phyloP scores from a whole-genome alignment of 164 flowering plant species.

The Liquidambar formosana region DNA sequence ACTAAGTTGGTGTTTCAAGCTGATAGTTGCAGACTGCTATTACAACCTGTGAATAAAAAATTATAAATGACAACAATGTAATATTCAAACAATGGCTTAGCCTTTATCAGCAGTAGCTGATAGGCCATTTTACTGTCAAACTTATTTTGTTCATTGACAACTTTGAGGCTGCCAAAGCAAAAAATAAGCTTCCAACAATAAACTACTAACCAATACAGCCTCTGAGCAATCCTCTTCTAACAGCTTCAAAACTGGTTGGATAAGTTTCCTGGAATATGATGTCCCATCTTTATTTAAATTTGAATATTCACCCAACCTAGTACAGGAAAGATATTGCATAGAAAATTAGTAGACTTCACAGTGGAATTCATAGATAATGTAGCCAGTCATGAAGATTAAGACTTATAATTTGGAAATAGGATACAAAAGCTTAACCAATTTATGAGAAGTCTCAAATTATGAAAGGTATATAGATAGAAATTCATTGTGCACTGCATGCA shows the following conservation, averaged over 20 bases:
- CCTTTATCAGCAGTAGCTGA: background rate
- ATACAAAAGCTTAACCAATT: background rate
- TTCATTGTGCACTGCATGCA: background rate
- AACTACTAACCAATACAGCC: conserved; percentile 55
- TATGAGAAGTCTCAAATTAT: background rate
- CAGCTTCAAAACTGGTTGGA: conserved; percentile 65
- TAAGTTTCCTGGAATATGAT: conserved; percentile 54
- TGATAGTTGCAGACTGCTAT: background rate
- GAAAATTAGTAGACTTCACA: background rate
- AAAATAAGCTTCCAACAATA: background rate
- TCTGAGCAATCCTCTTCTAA: conserved; percentile 65
- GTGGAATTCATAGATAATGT: background rate
- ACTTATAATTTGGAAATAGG: background rate
- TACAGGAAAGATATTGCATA: conserved; percentile 2
- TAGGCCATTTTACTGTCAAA: background rate
- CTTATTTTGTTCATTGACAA: background rate
- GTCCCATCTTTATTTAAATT: conserved; percentile 65
- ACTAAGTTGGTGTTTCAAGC: background rate
- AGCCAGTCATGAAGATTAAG: background rate
- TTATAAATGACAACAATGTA: background rate
- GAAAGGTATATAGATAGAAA: background rate
- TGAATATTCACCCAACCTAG: conserved; percentile 65
- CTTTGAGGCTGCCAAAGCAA: background rate
- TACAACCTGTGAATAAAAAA: background rate
- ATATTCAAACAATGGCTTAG: background rate